phyloP scores from a whole-genome alignment of 306 rosid genomes.

The Cyamopsis tetragonoloba region DNA sequence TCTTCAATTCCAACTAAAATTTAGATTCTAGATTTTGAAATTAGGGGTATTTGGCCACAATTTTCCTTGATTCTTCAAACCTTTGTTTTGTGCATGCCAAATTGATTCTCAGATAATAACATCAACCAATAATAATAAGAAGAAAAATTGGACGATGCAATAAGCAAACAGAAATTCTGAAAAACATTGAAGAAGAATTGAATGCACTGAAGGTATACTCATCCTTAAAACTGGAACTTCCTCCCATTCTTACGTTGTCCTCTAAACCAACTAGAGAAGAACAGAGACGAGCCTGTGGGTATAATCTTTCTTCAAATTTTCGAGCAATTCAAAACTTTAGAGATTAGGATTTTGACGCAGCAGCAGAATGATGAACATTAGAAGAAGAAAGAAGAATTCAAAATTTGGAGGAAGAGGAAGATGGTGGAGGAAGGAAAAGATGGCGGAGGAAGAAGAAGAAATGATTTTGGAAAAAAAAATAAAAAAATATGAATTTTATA shows the following conservation, averaged over 20 bases:
- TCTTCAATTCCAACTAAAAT: too few species aligned
- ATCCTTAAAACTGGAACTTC: conserved; percentile 34
- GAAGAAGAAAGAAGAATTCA: too few species aligned
- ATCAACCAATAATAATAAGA: neutral
- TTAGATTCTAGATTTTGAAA: too few species aligned
- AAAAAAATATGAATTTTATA: too few species aligned
- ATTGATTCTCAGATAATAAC: neutral
- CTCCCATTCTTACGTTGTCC: conserved; percentile 29
- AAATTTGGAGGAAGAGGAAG: too few species aligned
- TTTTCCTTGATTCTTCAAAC: conserved; percentile 39
- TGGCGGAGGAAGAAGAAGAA: too few species aligned
- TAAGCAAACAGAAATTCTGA: neutral
- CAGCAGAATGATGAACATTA: too few species aligned
- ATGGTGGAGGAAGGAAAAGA: too few species aligned
- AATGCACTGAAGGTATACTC: conserved; percentile 37
- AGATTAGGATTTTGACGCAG: too few species aligned
- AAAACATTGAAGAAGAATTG: neutral
- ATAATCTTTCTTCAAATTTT: neutral
- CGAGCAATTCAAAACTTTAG: neutral
- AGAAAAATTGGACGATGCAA: neutral
- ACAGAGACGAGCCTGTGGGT: neutral
- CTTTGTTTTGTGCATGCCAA: conserved; percentile 35
- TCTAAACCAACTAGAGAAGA: neutral
- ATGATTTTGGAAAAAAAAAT: too few species aligned
- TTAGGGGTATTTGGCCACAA: conserved; percentile 43